Base-by-base conservation (phyloP, 768 basidiomycete genomes). In the Pisolithus orientalis region DNA sequence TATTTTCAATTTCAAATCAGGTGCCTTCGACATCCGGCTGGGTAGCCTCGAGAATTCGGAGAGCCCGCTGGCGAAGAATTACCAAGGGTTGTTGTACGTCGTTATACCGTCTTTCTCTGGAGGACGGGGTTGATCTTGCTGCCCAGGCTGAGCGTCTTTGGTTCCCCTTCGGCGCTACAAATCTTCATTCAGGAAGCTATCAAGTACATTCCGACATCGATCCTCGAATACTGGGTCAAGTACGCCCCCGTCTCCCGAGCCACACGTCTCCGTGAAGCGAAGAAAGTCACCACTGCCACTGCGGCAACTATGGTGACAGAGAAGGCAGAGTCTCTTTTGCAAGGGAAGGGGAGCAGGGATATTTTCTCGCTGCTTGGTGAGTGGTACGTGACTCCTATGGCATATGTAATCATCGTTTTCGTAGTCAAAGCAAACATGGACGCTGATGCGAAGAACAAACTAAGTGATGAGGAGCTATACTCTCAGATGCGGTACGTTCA, bases 1-100 rank as follows among this genome's bases (percentile, higher is more conserved):
- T 16, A 17, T 37, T n/a, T 24, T 32, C 29, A 17, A 5, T 28
- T 50, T 21, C 21, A 21, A 14, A 43, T 17, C 37, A 67, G 78
- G 74, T 48, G 77, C 76, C 37, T 80, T 80, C 54, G 79, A 79
- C 50, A 72, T 21, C 21, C 21, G 21, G 21, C 21, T 21, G 21
- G 21, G 21, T 21, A 21, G 21, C 21, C 21, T 21, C 16, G 60
- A 73, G 6, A 29, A 52, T 31, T 25, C 55, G 5, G 28, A 55
- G 14, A 45, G 32, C 31, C 17, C 28, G 5, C 44, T 57, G 14
- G 57, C 42, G 27, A 50, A 32, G 21, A 27, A 24, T 8, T 57
- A 55, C 39, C 49, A 13, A 21, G 50, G 29, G 43, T n/a, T 49
- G 17, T 31, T 51, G 49, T 50, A 27, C 17, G 50, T 52, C 27